These are phyloP conservation scores for Emmonsia crescens DNA, from an alignment of 2,329 filamentous ascomycete species.

Conservation along the genomic window DNA sequence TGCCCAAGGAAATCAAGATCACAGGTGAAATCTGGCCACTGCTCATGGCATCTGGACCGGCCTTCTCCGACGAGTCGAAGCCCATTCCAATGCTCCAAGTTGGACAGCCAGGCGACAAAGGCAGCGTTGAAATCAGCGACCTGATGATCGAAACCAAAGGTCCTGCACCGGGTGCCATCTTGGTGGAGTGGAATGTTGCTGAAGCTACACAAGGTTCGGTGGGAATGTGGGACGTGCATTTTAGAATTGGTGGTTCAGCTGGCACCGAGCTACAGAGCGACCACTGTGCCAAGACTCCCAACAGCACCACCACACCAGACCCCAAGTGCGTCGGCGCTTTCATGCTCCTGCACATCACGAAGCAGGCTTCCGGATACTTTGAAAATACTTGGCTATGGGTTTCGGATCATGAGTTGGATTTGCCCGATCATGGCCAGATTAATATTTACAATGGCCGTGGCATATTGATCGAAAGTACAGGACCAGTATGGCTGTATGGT, in stretches of 20 bases:
- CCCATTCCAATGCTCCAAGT: slow-evolving; percentile 80
- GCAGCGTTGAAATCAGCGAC: slow-evolving; percentile 78
- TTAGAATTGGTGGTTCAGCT: slow-evolving; percentile 77
- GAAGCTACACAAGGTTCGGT: slow-evolving; percentile 53
- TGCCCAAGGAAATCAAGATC: slow-evolving; percentile 69
- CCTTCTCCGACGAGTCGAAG: slow-evolving; percentile 63
- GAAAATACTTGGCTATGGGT: slow-evolving; percentile 91
- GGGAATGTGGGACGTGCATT: slow-evolving; percentile 92
- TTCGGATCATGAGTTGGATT: slow-evolving; percentile 80
- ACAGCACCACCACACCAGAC: slow-evolving; percentile 49
- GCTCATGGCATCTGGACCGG: slow-evolving; percentile 67
- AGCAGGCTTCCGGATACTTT: slow-evolving; percentile 56
- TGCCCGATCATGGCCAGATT: slow-evolving; percentile 53
- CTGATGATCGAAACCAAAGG: slow-evolving; percentile 77
- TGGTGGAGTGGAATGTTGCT: slow-evolving; percentile 84
- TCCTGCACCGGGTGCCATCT: slow-evolving; percentile 72
- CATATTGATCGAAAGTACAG: slow-evolving; percentile 66
- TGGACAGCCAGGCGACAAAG: slow-evolving; percentile 63
- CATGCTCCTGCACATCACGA: slow-evolving; percentile 47
- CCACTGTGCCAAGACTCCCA: slow-evolving; percentile 67
- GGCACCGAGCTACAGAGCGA: slow-evolving; percentile 74
- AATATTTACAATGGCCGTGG: slow-evolving; percentile 81
- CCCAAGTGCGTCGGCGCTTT: slow-evolving; percentile 64
- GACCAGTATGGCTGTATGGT: slow-evolving; percentile 69
- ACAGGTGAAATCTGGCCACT: slow-evolving; percentile 86